Base-by-base conservation (phyloP, 495 filamentous ascomycete genomes). In the Trypethelium eluteriae region DNA sequence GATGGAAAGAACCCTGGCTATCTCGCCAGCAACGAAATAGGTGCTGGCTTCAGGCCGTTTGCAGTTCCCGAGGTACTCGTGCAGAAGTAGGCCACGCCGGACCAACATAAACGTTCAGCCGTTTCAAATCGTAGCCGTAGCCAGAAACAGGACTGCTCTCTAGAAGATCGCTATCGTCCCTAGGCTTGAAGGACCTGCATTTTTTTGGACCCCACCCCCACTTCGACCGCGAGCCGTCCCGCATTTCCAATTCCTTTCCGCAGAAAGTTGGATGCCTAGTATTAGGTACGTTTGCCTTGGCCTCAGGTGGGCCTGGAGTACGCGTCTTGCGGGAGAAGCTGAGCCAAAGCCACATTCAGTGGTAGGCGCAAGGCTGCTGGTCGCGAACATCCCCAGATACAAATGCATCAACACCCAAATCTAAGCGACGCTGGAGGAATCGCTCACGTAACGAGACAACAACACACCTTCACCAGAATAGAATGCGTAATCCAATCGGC, bases 171-270 rank as follows among this genome's bases (percentile, higher is more conserved):
- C 9, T 53, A 5, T 18, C n/a, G 12, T 53, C 49, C 16, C 5
- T 5, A 14, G n/a, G 5, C 14, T 53, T 5, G 25, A 11, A 11
- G 12, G 5, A 16, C 49, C 25, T 18, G 32, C 49, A 36, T 11
- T 36, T n/a, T 18, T 18, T 36, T 11, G 11, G 53, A n/a, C 10
- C 18, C 53, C 10, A 32, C 53, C 53, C 53, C 53, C 53, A 53
- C 49, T 25, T 16, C 14, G 1, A 59, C 32, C 36, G 53, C 53
- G 53, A 59, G 53, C 53, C 53, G 53, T 59, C 53, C 53, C 53
- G 53, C 18, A 59, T 59, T 4, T 32, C 34, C 53, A 59, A 53
- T 59, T 59, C 53, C 53, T 59, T 59, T 59, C 53, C 53, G 53
- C 32, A 35, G 53, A 35, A 36, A 5, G 53, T 59, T 59, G 53